Evolutionary conservation across 2,329 filamentous ascomycete species (phyloP), one percentile per base, ranked within the genome.

Genomic region (Acephala macrosclerotiorum): DNA sequence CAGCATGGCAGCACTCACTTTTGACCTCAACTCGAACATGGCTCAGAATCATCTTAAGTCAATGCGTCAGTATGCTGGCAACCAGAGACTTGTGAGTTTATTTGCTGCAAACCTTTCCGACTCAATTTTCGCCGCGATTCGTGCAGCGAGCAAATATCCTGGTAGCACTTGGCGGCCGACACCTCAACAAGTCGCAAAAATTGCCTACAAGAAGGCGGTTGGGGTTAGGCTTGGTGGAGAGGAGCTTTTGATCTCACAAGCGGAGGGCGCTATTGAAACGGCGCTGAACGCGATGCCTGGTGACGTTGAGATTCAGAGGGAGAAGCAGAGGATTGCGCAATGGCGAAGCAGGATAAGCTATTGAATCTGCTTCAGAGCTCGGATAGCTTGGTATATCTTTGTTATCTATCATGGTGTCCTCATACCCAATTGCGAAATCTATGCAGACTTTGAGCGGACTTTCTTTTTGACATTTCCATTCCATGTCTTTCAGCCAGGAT

Each of bases 1-100:
- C 29, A 22, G 40, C 18, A 8, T 60, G 12, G 16, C 42, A 1
- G 58, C 42, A 20, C n/a, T 60, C 4, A 3, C 22, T 22, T 60
- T 60, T 22, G 58, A 60, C 42, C 38, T 60, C n/a, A 29, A 42
- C 29, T 60, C 58, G 4, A 51, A 60, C 14, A 20, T 6, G 11
- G 58, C 58, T 51, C 58, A 51, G 29, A 35, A 60, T 36, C n/a
- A 29, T 51, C 25, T 60, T 26, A 22, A 7, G 3, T 11, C 25
- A 11, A 51, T 53, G 58, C 3, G 16, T n/a, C n/a, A n/a, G 11
- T 5, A 25, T 45, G 42, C 42, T 20, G 9, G 18, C 6, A 20
- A 11, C 9, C 9, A 45, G 18, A 20, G 18, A 16, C 9, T n/a
- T 45, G 18, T 45, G 9, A n/a, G 18, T 45, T 5, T 6, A n/a